Percentiles rank a stretch among this genome's conserved stretches.
Conservation (phyloP, 768 basidiomycete species). For the Mycena kentingensis region DNA sequence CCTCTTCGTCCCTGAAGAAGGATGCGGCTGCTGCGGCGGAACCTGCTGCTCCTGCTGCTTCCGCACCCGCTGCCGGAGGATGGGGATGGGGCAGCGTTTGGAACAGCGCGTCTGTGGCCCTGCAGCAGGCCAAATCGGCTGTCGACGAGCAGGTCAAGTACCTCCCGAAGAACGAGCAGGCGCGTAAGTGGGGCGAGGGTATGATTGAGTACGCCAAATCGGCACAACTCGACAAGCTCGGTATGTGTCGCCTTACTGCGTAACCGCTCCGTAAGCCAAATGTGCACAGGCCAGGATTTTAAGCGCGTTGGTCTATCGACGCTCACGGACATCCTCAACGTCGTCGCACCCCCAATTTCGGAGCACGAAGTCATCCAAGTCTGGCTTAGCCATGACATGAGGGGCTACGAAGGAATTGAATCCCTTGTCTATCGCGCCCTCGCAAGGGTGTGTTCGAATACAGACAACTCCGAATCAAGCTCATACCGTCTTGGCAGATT, state of each 20-base stretch:
- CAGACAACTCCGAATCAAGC: constrained; percentile 6
- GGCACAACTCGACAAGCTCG: constrained; percentile 86
- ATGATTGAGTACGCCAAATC: constrained; percentile 86
- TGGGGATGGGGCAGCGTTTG: constrained; percentile 93
- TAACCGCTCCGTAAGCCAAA: constrained; percentile 6
- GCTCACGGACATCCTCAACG: constrained; percentile 89
- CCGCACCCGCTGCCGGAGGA: constrained; percentile 33
- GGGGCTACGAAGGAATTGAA: constrained; percentile 94
- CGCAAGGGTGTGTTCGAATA: constrained; percentile 56
- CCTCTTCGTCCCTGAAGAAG: constrained; percentile 40
- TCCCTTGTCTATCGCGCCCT: constrained; percentile 89
- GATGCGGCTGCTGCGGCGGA: constrained; percentile 27
- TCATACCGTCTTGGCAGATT: constrained; percentile 48
- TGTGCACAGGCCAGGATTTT: constrained; percentile 76
- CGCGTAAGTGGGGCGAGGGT: constrained; percentile 85
- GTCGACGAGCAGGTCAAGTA: constrained; percentile 95
- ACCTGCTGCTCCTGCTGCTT: constrained; percentile 25
- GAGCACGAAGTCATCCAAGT: constrained; percentile 98
- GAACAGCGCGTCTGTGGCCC: constrained; percentile 80
- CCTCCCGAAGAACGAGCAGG: constrained; percentile 82
- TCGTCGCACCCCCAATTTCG: constrained; percentile 96
- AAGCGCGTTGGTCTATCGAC: constrained; percentile 86
- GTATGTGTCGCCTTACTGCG: constrained; percentile 44
- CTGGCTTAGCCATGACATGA: constrained; percentile 95
- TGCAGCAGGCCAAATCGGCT: constrained; percentile 83